A percentile compares a stretch with the other conserved stretches of the same genome.
Evolutionary conservation across 2,329 filamentous ascomycete species (phyloP).

Genomic region (Ophiosphaerella herpotricha): DNA sequence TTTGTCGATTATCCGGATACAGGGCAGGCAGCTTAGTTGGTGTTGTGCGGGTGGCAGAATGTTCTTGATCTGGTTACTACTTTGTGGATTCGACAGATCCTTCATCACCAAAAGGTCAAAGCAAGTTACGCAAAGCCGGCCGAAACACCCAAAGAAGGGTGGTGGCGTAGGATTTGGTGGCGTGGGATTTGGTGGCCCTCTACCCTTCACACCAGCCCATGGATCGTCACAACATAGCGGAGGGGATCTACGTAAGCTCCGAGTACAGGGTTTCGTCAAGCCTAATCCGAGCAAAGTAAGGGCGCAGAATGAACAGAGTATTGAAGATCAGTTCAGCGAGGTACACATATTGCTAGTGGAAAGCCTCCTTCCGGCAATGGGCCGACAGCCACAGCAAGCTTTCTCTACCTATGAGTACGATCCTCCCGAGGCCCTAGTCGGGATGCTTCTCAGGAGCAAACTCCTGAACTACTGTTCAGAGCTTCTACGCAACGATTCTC

Average conservation of each 20-base stretch:
- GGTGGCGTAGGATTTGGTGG: constrained; percentile 2
- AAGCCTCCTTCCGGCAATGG: constrained; percentile 32
- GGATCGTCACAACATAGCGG: no score
- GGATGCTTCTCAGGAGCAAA: constrained; percentile 44
- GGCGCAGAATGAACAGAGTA: constrained; percentile 14
- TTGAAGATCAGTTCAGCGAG: constrained; percentile 14
- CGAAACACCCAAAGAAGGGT: background rate
- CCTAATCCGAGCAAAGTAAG: background rate
- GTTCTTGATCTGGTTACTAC: constrained; percentile 44
- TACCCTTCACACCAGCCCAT: background rate
- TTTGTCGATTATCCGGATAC: constrained; percentile 2
- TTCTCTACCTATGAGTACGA: constrained; percentile 30
- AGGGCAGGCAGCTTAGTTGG: constrained; percentile 29
- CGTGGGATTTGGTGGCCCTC: constrained; percentile 9
- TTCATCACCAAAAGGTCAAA: constrained; percentile 13
- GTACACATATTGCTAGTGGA: constrained; percentile 20
- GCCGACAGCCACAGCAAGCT: constrained; percentile 4
- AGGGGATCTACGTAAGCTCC: no score
- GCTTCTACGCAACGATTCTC: constrained; percentile 48
- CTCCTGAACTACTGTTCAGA: constrained; percentile 46
- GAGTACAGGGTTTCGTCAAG: no score
- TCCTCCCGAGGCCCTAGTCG: constrained; percentile 33
- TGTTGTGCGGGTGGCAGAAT: constrained; percentile 42
- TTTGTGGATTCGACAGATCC: constrained; percentile 45
- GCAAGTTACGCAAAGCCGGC: constrained; percentile 4